These are phyloP conservation scores for Metschnikowia peoriensis DNA, from an alignment of 805 yeast species.

Conservation along the genomic window DNA sequence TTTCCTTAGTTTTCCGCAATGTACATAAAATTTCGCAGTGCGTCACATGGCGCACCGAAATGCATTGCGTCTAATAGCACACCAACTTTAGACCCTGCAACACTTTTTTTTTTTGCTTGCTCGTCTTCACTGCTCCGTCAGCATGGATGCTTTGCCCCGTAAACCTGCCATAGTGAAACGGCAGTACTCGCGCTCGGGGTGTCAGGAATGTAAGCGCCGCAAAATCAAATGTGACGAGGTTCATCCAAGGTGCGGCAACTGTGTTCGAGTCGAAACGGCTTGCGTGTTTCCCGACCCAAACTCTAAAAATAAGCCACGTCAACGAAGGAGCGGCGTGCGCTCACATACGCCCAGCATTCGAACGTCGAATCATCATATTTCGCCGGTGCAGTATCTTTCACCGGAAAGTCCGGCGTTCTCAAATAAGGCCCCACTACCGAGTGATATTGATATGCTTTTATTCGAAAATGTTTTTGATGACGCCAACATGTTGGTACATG, in stretches of 20 bases:
- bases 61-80: conserved; percentile 2
- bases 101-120: neutral
- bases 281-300: conserved; percentile 16
- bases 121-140: neutral
- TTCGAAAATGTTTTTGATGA: conserved; percentile 21
- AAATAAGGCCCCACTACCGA: neutral
- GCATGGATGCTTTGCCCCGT: conserved; percentile 5
- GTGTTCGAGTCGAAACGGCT: conserved; percentile 11
- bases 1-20: neutral
- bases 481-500: conserved; percentile 19
- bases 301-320: conserved; percentile 12
- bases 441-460: conserved; percentile 14
- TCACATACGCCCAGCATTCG: neutral
- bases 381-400: neutral
- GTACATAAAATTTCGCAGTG: conserved; percentile 5
- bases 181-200: conserved; percentile 21
- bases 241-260: conserved; percentile 18
- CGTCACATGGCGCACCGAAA: conserved; percentile 5
- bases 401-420: neutral
- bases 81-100: neutral
- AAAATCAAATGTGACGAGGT: conserved; percentile 21
- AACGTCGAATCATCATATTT: neutral
- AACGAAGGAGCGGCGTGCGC: neutral
- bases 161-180: conserved; percentile 14
- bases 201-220: conserved; percentile 22